Percentiles rank a stretch among this genome's conserved stretches.
Conservation (phyloP, 2,329 filamentous ascomycete genomes). For the Lizonia empirigonia region DNA sequence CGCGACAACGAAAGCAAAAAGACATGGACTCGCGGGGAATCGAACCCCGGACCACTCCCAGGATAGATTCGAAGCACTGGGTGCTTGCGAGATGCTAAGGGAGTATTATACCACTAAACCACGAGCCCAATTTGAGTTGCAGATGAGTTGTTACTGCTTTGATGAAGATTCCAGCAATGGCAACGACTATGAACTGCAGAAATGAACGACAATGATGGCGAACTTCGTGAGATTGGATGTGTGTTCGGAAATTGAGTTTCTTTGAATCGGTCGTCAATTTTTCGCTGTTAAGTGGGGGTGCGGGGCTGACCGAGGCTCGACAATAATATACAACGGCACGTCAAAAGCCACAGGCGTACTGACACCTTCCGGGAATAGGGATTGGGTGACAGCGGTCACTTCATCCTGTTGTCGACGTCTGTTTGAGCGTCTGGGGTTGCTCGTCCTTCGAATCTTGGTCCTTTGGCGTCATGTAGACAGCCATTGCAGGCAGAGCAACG, state of each 20-base stretch:
- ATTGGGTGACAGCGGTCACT: too few species aligned
- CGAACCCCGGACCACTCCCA: constrained; percentile 22
- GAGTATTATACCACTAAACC: constrained; percentile 20
- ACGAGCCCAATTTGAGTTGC: constrained; percentile 14
- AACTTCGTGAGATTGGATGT: not conserved
- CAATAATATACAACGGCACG: not conserved
- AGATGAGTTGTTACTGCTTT: constrained; percentile 3
- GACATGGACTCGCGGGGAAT: constrained; percentile 8
- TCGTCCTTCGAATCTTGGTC: not conserved
- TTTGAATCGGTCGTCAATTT: not conserved
- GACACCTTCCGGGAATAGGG: too few species aligned
- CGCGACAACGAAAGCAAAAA: not conserved
- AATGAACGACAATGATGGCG: not conserved
- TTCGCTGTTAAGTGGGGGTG: constrained; percentile 1
- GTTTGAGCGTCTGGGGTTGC: not conserved
- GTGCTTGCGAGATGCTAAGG: constrained; percentile 11
- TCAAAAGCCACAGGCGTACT: too few species aligned
- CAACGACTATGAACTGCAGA: not conserved
- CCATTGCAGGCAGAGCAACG: constrained; percentile 6
- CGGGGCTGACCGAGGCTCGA: constrained; percentile 3
- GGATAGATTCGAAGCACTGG: not conserved
- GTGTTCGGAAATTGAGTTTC: too few species aligned
- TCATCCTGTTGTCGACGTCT: not conserved
- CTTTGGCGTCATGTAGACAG: constrained; percentile 11
- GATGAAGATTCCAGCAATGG: not conserved